Conservation (phyloP, 2,329 filamentous ascomycete genomes). For the Peltaster fructicola region DNA sequence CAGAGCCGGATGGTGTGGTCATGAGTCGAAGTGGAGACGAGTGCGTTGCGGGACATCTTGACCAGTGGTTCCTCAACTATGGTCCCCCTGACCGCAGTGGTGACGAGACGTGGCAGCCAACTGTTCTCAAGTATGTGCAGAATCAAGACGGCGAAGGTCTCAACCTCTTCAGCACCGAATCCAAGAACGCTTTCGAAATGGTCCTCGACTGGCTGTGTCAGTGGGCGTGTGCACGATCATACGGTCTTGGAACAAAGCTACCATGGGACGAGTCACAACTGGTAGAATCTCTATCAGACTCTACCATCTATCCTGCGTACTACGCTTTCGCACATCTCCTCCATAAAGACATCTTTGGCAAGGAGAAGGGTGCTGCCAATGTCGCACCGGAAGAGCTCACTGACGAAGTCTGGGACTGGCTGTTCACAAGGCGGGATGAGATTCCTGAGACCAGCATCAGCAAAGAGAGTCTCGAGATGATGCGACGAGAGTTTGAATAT, state of each 20-base stretch:
- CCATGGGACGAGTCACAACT: constrained; percentile 86
- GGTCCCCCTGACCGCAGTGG: constrained; percentile 49
- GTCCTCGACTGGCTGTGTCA: constrained; percentile 85
- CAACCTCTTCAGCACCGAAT: constrained; percentile 55
- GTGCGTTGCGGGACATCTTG: constrained; percentile 80
- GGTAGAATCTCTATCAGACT: constrained; percentile 83
- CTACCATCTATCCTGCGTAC: constrained; percentile 80
- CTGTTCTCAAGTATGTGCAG: constrained; percentile 55
- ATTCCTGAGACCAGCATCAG: constrained; percentile 48
- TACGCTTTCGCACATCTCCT: constrained; percentile 41
- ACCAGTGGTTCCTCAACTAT: constrained; percentile 98
- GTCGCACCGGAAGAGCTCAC: constrained; percentile 74
- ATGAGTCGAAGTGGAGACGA: constrained; percentile 79
- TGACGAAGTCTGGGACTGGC: constrained; percentile 90
- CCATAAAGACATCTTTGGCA: constrained; percentile 68
- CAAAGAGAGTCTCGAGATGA: constrained; percentile 53
- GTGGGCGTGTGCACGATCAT: constrained; percentile 87
- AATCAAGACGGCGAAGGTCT: constrained; percentile 47
- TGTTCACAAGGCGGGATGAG: constrained; percentile 65
- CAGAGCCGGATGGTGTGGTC: constrained; percentile 80
- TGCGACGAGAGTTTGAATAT: constrained; percentile 90
- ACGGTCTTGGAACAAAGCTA: constrained; percentile 80
- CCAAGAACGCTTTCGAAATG: constrained; percentile 49
- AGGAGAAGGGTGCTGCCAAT: constrained; percentile 47
- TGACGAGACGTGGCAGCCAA: constrained; percentile 57